Conservation (phyloP, 2,329 filamentous ascomycete genomes). For the Nothophaeocryptopus gaeumannii region DNA sequence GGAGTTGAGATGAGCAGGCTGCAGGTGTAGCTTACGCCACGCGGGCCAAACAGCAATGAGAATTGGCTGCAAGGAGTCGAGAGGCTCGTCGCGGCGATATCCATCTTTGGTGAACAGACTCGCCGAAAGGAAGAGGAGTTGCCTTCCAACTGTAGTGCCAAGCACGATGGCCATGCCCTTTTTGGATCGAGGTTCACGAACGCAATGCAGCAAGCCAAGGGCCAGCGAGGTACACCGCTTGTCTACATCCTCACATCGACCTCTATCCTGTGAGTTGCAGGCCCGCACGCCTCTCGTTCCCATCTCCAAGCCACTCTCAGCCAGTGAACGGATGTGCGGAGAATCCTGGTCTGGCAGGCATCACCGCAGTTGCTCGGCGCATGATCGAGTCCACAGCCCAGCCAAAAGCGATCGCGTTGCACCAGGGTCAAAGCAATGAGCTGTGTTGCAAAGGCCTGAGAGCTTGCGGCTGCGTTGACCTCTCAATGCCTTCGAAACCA, state of each 20-base stretch:
- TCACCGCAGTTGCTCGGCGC: conserved; percentile 1
- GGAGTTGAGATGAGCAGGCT: conserved; percentile 19
- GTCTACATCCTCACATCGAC: background rate
- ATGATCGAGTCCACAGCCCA: background rate
- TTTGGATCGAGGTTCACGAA: background rate
- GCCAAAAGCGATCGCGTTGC: conserved; percentile 3
- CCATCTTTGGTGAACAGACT: background rate
- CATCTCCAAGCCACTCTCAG: conserved; percentile 7
- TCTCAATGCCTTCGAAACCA: too few relatives aligned
- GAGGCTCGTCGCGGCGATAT: background rate
- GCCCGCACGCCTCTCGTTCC: too few relatives aligned
- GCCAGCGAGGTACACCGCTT: background rate
- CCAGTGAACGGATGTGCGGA: conserved; percentile 19
- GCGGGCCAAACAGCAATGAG: conserved; percentile 10
- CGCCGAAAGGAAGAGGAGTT: background rate
- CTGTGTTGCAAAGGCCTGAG: too few relatives aligned
- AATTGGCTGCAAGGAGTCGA: conserved; percentile 6
- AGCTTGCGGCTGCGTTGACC: too few relatives aligned
- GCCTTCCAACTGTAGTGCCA: background rate
- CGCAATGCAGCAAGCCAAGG: background rate
- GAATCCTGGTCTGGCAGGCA: conserved; percentile 17
- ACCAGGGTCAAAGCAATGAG: background rate
- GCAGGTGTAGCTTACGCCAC: conserved; percentile 21
- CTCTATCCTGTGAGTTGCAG: too few relatives aligned
- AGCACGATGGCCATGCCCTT: conserved; percentile 2